Base-by-base conservation (phyloP, 805 yeast genomes). In the Zygosaccharomyces siamensis region DNA sequence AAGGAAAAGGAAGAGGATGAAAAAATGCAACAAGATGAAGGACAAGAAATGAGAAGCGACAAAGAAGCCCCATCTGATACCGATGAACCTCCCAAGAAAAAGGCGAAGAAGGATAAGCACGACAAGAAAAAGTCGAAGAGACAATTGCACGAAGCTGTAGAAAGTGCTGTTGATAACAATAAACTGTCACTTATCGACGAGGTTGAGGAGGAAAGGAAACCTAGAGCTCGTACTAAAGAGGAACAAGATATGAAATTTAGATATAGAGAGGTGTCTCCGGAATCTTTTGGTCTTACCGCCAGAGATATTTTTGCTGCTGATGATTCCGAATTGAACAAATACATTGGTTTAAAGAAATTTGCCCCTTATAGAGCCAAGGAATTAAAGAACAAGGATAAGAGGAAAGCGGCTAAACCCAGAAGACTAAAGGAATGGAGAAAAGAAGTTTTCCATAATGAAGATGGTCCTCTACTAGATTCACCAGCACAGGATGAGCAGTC, bases 251-350 rank as follows among this genome's bases (percentile, higher is more conserved):
- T 80, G 35, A 77, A 73, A 47, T 92, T 93, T 76, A 83, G 81
- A 59, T 93, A 93, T 64, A 79, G 97, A 60, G 96, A 89, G 59
- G 98, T 93, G 3, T 89, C 96, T 1, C 97, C 99, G 7, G 98
- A 93, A 61, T 72, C 89, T 7, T 93, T 79, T 70, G 98, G 98
- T 10, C 74, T 93, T 43, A 75, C 86, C 0, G 78, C 93, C 0
- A 76, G 93, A 53, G 99, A 93, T 59, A 93, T 93, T 42, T 73
- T 93, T 46, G 71, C 88, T 50, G 99, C 99, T 11, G 92, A 87
- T 61, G 99, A 93, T 65, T 75, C 77, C 52, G 86, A 84, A 43
- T 74, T 93, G 67, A 93, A 93, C 68, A 84, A 83, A 48, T 89
- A 76, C 60, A 83, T 89, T 49, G 93, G 97, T 20, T 72, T 93